A percentile compares a stretch with the other conserved stretches of the same genome.
These are phyloP conservation scores for Vickermania ingenoplastis DNA, from an alignment of 208 protist genomes.

Conservation along the genomic window DNA sequence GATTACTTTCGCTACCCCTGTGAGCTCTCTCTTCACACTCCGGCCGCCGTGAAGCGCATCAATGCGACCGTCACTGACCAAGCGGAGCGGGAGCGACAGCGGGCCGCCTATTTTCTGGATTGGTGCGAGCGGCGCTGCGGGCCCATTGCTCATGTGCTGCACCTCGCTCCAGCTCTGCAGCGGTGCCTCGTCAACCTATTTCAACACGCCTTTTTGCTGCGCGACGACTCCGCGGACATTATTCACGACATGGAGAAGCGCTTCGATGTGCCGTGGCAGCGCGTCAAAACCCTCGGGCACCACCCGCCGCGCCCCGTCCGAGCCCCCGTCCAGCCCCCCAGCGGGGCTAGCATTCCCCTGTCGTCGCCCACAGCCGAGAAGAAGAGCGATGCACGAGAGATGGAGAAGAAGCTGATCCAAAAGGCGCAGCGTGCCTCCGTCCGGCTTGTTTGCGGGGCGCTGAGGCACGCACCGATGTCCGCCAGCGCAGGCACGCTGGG, in stretches of 20 bases:
- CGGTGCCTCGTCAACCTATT: constrained; percentile 37
- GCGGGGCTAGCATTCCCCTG: too few relatives aligned
- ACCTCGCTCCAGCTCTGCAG: constrained; percentile 8
- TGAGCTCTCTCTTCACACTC: constrained; percentile 24
- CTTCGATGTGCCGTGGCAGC: constrained; percentile 27
- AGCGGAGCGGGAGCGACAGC: neutral
- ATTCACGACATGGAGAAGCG: constrained; percentile 40
- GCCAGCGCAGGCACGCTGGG: neutral
- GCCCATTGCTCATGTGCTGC: constrained; percentile 16
- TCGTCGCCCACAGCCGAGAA: too few relatives aligned
- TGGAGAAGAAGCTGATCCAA: neutral
- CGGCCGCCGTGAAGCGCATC: neutral
- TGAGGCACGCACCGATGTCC: neutral
- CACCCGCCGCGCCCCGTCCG: neutral
- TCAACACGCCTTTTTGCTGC: constrained; percentile 51
- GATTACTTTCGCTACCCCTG: constrained; percentile 77
- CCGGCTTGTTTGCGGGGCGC: neutral
- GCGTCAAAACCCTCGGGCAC: neutral
- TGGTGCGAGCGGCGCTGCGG: constrained; percentile 28
- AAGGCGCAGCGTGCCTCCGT: neutral
- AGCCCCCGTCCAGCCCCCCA: too few relatives aligned
- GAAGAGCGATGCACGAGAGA: too few relatives aligned
- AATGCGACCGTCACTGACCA: constrained; percentile 3
- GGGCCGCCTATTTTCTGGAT: constrained; percentile 3
- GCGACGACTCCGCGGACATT: constrained; percentile 54